Percentiles rank a stretch among this genome's conserved stretches.
phyloP scores from a whole-genome alignment of 805 yeast genomes.

The Spathaspora passalidarum region DNA sequence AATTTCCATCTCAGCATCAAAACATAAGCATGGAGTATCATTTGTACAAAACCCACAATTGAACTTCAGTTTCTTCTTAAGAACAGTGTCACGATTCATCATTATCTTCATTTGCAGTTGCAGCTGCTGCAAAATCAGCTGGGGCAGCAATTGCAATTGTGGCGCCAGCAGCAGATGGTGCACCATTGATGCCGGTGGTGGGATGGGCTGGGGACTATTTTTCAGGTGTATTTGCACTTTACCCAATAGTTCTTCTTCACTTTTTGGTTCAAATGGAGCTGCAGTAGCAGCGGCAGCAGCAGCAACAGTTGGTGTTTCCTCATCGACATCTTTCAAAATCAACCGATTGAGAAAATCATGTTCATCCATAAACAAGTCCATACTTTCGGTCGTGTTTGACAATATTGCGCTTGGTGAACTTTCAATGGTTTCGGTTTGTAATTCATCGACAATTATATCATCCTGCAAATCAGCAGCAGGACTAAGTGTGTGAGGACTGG shows the following conservation, averaged over 20 bases:
- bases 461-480: background rate
- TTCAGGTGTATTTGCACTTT: constrained; percentile 6
- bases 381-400: background rate
- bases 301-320: background rate
- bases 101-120: constrained; percentile 5
- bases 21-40: constrained; percentile 40
- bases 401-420: constrained; percentile 7
- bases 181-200: background rate
- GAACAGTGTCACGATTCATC: constrained; percentile 6
- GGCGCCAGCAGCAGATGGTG: background rate
- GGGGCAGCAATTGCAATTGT: background rate
- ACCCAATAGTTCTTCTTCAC: constrained; percentile 8
- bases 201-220: background rate
- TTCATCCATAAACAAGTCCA: constrained; percentile 11
- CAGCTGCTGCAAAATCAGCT: constrained; percentile 2
- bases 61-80: constrained; percentile 17
- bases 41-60: constrained; percentile 38
- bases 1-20: constrained; percentile 32
- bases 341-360: constrained; percentile 10
- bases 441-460: constrained; percentile 6
- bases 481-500: background rate
- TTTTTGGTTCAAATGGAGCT: background rate
- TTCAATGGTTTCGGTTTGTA: constrained; percentile 10
- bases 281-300: background rate
- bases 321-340: constrained; percentile 5